Evolutionary conservation across 2,329 filamentous ascomycete species (phyloP).

Genomic region (Verruconis gallopava): DNA sequence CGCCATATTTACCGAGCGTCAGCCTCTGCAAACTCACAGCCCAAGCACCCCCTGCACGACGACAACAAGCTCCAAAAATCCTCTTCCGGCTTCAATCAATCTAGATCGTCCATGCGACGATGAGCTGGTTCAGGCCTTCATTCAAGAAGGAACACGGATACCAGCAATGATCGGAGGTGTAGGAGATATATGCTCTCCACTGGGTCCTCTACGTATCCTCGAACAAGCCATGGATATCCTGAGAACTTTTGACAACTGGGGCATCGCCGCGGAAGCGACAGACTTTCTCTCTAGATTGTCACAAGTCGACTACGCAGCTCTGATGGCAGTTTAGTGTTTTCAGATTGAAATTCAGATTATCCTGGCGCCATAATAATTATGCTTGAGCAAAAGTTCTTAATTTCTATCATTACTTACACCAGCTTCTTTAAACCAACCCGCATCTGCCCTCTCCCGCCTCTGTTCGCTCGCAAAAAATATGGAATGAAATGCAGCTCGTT

Average conservation of each 20-base stretch:
- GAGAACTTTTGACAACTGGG: neutral
- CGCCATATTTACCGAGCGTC: constrained; percentile 16
- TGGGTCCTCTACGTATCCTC: constrained; percentile 26
- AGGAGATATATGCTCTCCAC: constrained; percentile 33
- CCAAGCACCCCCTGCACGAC: constrained; percentile 11
- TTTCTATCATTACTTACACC: no score
- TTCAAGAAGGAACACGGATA: constrained; percentile 38
- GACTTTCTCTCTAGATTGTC: neutral
- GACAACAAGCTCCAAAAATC: constrained; percentile 13
- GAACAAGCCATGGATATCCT: constrained; percentile 27
- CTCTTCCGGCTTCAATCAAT: constrained; percentile 32
- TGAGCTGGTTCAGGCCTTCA: constrained; percentile 44
- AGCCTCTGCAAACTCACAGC: constrained; percentile 8
- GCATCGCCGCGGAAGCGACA: neutral
- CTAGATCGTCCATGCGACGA: constrained; percentile 45
- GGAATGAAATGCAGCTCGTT: constrained; percentile 38
- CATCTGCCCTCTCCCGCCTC: constrained; percentile 42
- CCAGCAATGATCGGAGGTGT: constrained; percentile 39
- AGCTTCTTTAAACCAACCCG: constrained; percentile 27
- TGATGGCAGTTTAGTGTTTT: no score
- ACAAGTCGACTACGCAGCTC: neutral
- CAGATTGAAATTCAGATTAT: no score
- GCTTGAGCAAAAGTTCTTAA: no score
- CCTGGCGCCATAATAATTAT: no score
- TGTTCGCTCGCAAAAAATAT: constrained; percentile 43